Conservation (phyloP, 148 eudicot genomes). For the Dianthus caryophyllus region DNA sequence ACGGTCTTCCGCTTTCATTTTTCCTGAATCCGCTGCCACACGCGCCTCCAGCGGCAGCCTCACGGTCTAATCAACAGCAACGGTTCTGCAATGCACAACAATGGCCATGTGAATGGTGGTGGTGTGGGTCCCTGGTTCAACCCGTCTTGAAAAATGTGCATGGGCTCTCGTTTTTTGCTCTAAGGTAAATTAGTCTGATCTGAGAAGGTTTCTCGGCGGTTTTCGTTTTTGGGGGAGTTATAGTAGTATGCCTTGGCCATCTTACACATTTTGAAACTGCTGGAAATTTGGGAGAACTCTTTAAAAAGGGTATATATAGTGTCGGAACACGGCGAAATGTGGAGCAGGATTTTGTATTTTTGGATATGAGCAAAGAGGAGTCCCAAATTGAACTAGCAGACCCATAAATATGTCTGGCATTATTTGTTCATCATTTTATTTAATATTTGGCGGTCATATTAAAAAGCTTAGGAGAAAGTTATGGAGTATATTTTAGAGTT, state of each 20-base stretch:
- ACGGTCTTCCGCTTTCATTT: constrained; percentile 44
- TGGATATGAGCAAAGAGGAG: constrained; percentile 6
- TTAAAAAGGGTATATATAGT: constrained; percentile 12
- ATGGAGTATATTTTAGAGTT: no score
- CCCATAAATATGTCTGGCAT: no score
- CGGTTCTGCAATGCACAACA: constrained; percentile 59
- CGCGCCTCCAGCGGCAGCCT: constrained; percentile 44
- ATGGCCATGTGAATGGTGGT: constrained; percentile 75
- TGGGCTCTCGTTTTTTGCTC: constrained; percentile 12
- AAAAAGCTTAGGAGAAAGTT: no score
- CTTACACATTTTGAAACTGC: constrained; percentile 7
- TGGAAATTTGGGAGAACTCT: constrained; percentile 14
- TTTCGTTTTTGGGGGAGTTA: constrained; percentile 19
- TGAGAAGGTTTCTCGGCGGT: constrained; percentile 10
- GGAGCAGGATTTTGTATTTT: constrained; percentile 18
- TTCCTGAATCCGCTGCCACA: constrained; percentile 35
- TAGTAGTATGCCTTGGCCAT: constrained; percentile 16
- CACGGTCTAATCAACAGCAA: constrained; percentile 48
- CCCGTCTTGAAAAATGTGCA: constrained; percentile 39
- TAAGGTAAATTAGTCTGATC: constrained; percentile 16
- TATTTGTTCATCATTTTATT: no score
- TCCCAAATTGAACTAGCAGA: constrained; percentile 19
- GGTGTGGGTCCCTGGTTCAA: constrained; percentile 82
- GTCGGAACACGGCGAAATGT: constrained; percentile 15
- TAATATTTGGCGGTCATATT: no score